Base-by-base conservation (phyloP, 495 filamentous ascomycete genomes). In the Penicillium manginii region DNA sequence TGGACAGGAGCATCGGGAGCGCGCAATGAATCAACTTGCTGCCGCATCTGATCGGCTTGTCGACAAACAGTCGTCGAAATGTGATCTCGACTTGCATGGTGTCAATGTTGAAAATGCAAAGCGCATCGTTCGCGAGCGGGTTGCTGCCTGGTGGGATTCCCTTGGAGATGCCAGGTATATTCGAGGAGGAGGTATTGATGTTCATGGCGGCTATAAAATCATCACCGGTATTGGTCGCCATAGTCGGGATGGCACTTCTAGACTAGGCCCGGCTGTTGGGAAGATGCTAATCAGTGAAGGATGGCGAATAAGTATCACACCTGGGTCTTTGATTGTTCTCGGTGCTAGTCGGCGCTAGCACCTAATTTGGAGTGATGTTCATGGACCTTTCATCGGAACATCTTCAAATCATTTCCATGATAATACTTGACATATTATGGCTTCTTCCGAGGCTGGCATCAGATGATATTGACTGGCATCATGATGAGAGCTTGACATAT, bases 191-290 rank as follows among this genome's bases (percentile, higher is more conserved):
- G 72, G 78, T 55, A 68, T 79, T 43, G 65, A 69, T 56, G 54
- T 59, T 49, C 62, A 82, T 65, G 58, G 71, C 59, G 78, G 82
- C 35, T 90, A 88, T 61, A 83, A 81, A 39, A 88, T 98, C 22
- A 80, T 98, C 22, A 96, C 91, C 0, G 94, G 94, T 2, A 50
- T 85, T 4, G 94, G 94, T 5, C 75, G 77, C 32, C 94, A 98
- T 67, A 92, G 86, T 50, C 82, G 83, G n/a, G 86, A 86, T 40
- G 91, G 93, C 0, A 87, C 80, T 31, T 86, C 86, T 1, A 87
- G 84, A 56, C 62, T 98, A 22, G 86, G 91, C 2, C 90, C 89
- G 33, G 89, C 90, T n/a, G 92, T 98, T 1, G 85, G 77, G 51
- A 89, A 82, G 67, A 88, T 88, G 76, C 70, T 98, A 53, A 77